A percentile compares a stretch with the other conserved stretches of the same genome.
These are phyloP conservation scores for Kandelia obovata DNA, from an alignment of 345 rosid species.

Conservation along the genomic window DNA sequence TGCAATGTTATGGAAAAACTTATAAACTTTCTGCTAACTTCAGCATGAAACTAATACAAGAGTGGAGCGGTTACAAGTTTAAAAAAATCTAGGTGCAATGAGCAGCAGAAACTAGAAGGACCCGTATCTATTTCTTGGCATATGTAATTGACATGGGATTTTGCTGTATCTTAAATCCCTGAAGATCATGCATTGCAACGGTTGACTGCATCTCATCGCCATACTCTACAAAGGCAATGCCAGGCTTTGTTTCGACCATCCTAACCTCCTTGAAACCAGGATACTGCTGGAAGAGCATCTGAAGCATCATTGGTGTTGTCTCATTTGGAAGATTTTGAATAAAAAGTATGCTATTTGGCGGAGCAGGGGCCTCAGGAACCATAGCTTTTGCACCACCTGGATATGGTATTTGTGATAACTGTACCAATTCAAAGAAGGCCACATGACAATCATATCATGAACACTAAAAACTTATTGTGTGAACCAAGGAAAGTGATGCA, in stretches of 20 bases:
- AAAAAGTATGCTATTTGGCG: conserved; percentile 87
- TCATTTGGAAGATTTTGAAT: conserved; percentile 91
- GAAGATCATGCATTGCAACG: conserved; percentile 80
- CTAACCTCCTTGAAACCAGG: conserved; percentile 90
- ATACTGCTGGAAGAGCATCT: conserved; percentile 69
- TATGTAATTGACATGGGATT: conserved; percentile 79
- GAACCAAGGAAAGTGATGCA: background rate
- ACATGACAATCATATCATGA: background rate
- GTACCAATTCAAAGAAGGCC: conserved; percentile 22
- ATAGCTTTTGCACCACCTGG: conserved; percentile 57
- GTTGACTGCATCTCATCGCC: conserved; percentile 87
- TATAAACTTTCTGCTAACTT: background rate
- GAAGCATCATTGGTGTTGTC: conserved; percentile 73
- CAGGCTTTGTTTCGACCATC: conserved; percentile 95
- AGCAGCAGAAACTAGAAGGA: background rate
- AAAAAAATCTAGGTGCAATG: background rate
- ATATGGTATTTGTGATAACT: conserved; percentile 88
- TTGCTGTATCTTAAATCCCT: conserved; percentile 71
- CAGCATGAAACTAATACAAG: background rate
- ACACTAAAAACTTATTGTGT: background rate
- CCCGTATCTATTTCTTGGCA: conserved; percentile 75
- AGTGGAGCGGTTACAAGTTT: conserved; percentile 6
- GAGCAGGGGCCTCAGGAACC: conserved; percentile 86
- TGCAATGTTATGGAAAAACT: conserved; percentile 1
- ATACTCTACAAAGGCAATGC: conserved; percentile 91